phyloP scores from a whole-genome alignment of 768 basidiomycete species.

The Melanogaster broomeanus region DNA sequence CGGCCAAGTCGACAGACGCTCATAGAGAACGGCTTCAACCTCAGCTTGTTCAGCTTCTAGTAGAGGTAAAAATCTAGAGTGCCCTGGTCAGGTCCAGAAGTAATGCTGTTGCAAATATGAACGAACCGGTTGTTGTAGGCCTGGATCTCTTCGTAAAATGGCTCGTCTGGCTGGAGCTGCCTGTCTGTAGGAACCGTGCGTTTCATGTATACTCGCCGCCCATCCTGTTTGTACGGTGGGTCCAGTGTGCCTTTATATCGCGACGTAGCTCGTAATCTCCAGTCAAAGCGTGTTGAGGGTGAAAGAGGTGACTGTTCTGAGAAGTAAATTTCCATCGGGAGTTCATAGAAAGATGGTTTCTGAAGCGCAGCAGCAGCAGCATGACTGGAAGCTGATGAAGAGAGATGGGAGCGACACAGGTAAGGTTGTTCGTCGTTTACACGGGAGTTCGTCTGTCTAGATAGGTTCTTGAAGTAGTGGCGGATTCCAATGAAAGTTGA shows the following conservation, averaged over 20 bases:
- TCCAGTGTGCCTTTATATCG: constrained; percentile 26
- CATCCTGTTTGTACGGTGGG: constrained; percentile 9
- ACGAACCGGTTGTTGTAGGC: constrained; percentile 57
- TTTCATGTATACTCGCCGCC: constrained; percentile 30
- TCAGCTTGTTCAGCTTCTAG: constrained; percentile 63
- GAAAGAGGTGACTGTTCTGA: constrained; percentile 29
- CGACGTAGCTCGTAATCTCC: constrained; percentile 58
- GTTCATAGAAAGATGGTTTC: constrained; percentile 18
- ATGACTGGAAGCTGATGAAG: constrained; percentile 8
- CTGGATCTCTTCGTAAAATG: constrained; percentile 50
- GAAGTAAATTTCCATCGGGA: constrained; percentile 30
- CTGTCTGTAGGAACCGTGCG: constrained; percentile 40
- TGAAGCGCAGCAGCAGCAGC: constrained; percentile 7
- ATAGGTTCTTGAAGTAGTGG: constrained; percentile 26
- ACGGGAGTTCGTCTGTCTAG: constrained; percentile 1
- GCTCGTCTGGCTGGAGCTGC: constrained; percentile 38
- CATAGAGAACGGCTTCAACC: constrained; percentile 55
- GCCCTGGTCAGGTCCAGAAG: not conserved
- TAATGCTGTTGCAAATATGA: not conserved
- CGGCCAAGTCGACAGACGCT: constrained; percentile 71
- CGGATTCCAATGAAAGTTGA: constrained; percentile 34
- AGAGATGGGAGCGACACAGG: constrained; percentile 11
- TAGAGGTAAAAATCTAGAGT: constrained; percentile 47
- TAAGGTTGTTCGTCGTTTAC: not conserved
- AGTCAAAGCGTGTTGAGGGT: constrained; percentile 51